Percentiles rank a stretch among this genome's conserved stretches.
phyloP scores from a whole-genome alignment of 177 flowering plant genomes.

The Telopea speciosissima region DNA sequence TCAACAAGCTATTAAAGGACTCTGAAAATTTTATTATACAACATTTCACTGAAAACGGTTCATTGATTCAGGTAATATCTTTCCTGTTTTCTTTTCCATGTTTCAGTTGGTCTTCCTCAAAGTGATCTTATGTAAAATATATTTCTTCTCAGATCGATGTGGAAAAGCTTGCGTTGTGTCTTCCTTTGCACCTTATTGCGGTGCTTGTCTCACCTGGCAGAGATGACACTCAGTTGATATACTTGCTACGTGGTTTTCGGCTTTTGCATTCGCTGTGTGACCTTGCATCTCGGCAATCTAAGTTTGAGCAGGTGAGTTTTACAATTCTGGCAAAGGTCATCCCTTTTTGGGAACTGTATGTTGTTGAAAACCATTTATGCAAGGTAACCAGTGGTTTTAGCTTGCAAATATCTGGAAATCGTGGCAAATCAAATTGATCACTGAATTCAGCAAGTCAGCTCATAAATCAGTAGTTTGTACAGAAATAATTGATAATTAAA shows the following conservation, averaged over 20 bases:
- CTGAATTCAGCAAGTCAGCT: neutral
- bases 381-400: neutral
- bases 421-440: too few species aligned
- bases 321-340: neutral
- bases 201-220: conserved; percentile 48
- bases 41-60: conserved; percentile 37
- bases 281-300: conserved; percentile 59
- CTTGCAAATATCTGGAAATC: too few species aligned
- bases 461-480: neutral
- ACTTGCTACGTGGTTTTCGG: conserved; percentile 63
- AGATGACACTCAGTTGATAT: conserved; percentile 48
- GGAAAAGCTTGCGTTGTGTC: conserved; percentile 65
- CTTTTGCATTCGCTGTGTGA: conserved; percentile 77
- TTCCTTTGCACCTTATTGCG: conserved; percentile 86
- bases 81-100: neutral
- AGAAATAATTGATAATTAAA: too few species aligned
- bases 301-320: conserved; percentile 77
- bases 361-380: neutral
- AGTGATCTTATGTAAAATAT: conserved; percentile 5
- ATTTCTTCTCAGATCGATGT: conserved; percentile 63
- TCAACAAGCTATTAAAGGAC: conserved; percentile 61
- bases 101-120: conserved; percentile 1
- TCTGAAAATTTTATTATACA: conserved; percentile 48
- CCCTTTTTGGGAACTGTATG: neutral
- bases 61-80: conserved; percentile 47